phyloP scores from a whole-genome alignment of 345 rosid genomes.

The Gossypium mustelinum region DNA sequence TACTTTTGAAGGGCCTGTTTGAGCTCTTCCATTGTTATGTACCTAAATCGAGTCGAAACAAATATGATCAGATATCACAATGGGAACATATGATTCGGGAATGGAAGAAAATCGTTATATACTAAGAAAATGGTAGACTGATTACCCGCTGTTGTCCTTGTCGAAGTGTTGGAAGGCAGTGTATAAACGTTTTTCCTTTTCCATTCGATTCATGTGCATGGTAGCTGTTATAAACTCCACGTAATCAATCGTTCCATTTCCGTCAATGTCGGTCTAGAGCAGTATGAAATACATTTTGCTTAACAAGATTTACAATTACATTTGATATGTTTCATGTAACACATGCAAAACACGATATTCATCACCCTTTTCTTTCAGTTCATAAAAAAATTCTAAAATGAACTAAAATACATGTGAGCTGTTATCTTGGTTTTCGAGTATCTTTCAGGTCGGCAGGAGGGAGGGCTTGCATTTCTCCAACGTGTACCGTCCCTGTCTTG shows the following conservation, averaged over 20 bases:
- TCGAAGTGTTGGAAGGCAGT: conserved; percentile 90
- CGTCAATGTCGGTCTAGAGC: conserved; percentile 84
- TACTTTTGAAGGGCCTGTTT: conserved; percentile 79
- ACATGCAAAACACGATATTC: conserved; percentile 1
- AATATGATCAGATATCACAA: neutral
- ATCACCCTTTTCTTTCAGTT: neutral
- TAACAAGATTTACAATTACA: neutral
- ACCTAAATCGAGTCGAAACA: conserved; percentile 39
- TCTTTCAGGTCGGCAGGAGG: neutral
- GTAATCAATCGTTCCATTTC: conserved; percentile 95
- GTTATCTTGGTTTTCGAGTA: neutral
- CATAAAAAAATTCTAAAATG: neutral
- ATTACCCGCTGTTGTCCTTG: conserved; percentile 93
- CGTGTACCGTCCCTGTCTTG: neutral
- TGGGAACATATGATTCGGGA: neutral
- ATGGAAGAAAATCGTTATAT: neutral
- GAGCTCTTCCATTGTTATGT: conserved; percentile 88
- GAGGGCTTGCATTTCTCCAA: neutral
- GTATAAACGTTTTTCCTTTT: conserved; percentile 82
- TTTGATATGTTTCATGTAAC: neutral
- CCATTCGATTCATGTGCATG: conserved; percentile 92
- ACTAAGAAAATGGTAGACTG: neutral
- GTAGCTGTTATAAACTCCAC: conserved; percentile 93
- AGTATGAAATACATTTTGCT: neutral
- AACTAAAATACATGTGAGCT: too few species aligned